phyloP scores from a whole-genome alignment of 2,329 filamentous ascomycete species.

The Peltaster fructicola region DNA sequence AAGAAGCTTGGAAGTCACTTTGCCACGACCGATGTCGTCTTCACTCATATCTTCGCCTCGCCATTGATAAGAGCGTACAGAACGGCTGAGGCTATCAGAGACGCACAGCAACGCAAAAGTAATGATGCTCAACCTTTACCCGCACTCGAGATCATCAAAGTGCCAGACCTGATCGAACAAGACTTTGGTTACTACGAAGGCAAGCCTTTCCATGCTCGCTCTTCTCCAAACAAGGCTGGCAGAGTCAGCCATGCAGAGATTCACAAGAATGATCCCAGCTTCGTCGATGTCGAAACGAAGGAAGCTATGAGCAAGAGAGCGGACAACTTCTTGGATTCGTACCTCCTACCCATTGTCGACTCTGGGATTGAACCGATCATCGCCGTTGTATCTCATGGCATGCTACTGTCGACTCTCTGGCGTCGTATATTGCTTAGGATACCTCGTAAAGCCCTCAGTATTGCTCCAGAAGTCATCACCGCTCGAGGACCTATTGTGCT shows the following conservation, averaged over 20 bases:
- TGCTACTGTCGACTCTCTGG: constrained; percentile 57
- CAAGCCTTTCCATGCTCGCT: constrained; percentile 33
- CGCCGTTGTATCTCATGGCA: constrained; percentile 65
- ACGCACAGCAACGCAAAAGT: constrained; percentile 28
- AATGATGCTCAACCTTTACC: background rate
- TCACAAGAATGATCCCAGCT: constrained; percentile 25
- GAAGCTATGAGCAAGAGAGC: constrained; percentile 48
- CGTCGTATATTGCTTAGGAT: constrained; percentile 42
- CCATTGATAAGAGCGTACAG: constrained; percentile 55
- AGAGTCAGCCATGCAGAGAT: constrained; percentile 23
- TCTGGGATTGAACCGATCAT: constrained; percentile 26
- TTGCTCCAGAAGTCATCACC: constrained; percentile 26
- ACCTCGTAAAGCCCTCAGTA: constrained; percentile 25
- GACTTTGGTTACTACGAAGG: constrained; percentile 59
- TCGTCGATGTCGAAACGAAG: constrained; percentile 46
- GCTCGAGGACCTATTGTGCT: constrained; percentile 23
- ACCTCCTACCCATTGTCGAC: constrained; percentile 41
- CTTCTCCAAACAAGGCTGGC: constrained; percentile 18
- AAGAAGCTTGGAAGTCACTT: constrained; percentile 51
- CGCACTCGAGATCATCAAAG: constrained; percentile 22
- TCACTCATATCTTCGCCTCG: constrained; percentile 59
- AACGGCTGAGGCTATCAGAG: constrained; percentile 50
- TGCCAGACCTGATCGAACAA: constrained; percentile 47
- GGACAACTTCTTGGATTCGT: constrained; percentile 45
- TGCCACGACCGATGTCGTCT: constrained; percentile 43